Conservation (phyloP, 768 basidiomycete genomes). For the Rubroboletus satanas region DNA sequence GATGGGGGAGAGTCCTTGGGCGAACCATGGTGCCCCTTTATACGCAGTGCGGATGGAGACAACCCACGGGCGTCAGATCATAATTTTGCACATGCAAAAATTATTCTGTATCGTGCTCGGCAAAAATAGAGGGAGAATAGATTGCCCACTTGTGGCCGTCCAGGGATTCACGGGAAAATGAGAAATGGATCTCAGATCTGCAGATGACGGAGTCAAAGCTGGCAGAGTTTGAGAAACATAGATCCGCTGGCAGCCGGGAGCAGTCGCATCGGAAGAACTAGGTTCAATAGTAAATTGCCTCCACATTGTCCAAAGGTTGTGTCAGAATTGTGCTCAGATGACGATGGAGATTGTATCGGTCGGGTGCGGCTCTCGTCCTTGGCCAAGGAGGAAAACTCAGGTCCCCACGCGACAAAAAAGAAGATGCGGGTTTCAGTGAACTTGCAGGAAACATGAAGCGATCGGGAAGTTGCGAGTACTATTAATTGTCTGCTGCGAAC, state of each 20-base stretch:
- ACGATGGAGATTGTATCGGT: neutral
- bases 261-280: constrained; percentile 23
- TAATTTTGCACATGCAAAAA: constrained; percentile 23
- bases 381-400: constrained; percentile 3
- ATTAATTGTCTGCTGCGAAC: constrained; percentile 14
- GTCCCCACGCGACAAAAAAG: constrained; percentile 15
- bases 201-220: constrained; percentile 26
- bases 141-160: constrained; percentile 31
- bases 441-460: constrained; percentile 10
- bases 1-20: constrained; percentile 13
- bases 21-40: constrained; percentile 27
- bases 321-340: neutral
- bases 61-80: constrained; percentile 25
- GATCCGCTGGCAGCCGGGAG: constrained; percentile 27
- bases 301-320: constrained; percentile 12
- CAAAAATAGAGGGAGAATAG: constrained; percentile 32
- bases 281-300: constrained; percentile 10
- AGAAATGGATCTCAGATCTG: constrained; percentile 30
- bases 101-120: constrained; percentile 26
- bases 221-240: constrained; percentile 30
- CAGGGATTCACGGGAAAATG: constrained; percentile 35
- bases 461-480: constrained; percentile 22
- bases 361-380: neutral
- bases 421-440: constrained; percentile 6
- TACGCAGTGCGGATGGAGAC: constrained; percentile 19